Evolutionary conservation across 1,139 yeast genomes (phyloP), one percentile per base, ranked within the genome.

Genomic region (Geotrichum cucujoidarum): DNA sequence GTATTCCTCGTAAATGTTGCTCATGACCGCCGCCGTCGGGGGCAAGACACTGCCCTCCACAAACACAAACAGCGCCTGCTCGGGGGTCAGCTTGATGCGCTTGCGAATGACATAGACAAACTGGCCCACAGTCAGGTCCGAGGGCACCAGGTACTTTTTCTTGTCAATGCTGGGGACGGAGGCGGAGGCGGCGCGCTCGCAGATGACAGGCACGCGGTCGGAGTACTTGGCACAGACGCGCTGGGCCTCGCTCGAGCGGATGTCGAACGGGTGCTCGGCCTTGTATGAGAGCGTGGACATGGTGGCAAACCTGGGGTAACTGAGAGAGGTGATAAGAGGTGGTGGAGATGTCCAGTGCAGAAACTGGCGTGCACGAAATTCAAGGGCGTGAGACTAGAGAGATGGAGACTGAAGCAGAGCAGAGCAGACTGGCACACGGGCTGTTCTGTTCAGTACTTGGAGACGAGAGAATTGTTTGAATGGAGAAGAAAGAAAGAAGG

Each of bases 101-200:
- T 90, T 89, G 70, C 98, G 83, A 61, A 92, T 88, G 53, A 92
- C 98, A 63, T 92, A 92, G 47, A 92, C 97, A 72, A 92, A 90
- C 69, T 92, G 98, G 34, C 98, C 98, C 53, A 92, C 96, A 0
- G 97, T 88, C 61, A 92, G 76, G 67, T 92, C 98, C 30, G 92
- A 84, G 8, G 98, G 98, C 10, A 92, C 98, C 59, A 92, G 77
- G 65, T 92, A 92, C 72, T 92, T 92, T 69, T 96, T 84, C 76
- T 92, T 92, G 69, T 92, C 98, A 64, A 92, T 89, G 59, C 90
- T 94, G 47, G 95, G 95, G 56, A 92, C 86, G 66, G 92, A 97
- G 44, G 95, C 84, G 70, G 90, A 90, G 70, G 90, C 97, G 38
- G 90, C 97, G 72, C 89, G 85, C 71, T 92, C 98, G 68, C 98